Conservation (phyloP, 2,329 filamentous ascomycete species). For the Tolypocladium tundrense region DNA sequence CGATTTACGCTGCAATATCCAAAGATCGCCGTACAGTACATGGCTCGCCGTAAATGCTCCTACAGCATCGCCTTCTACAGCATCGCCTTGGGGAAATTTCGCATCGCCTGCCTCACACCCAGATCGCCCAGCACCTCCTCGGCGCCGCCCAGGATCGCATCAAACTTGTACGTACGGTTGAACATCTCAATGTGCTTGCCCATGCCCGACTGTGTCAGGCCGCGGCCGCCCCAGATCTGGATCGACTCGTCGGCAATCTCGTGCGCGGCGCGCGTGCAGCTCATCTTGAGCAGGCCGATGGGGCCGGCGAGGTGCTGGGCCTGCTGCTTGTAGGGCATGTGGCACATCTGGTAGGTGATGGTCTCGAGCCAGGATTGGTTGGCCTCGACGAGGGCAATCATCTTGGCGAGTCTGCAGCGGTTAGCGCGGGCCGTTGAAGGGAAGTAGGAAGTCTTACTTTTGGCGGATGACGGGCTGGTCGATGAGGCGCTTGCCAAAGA, state of each 20-base stretch:
- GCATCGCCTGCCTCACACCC: constrained; percentile 75
- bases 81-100: constrained; percentile 75
- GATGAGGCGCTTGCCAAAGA: constrained; percentile 74
- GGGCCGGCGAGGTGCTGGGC: constrained; percentile 66
- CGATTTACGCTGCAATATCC: background rate
- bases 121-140: constrained; percentile 77
- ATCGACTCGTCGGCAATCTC: constrained; percentile 76
- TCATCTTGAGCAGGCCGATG: constrained; percentile 74
- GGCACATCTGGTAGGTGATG: constrained; percentile 79
- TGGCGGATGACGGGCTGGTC: constrained; percentile 75
- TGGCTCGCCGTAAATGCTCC: background rate
- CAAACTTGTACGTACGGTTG: constrained; percentile 74
- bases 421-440: background rate
- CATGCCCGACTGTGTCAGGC: constrained; percentile 74
- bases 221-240: constrained; percentile 79
- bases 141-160: constrained; percentile 67
- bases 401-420: constrained; percentile 57
- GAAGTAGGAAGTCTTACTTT: constrained; percentile 43
- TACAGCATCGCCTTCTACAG: constrained; percentile 75
- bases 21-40: background rate
- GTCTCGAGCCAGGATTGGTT: constrained; percentile 79
- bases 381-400: constrained; percentile 75
- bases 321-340: constrained; percentile 73
- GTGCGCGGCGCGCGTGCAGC: constrained; percentile 64
- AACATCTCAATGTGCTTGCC: constrained; percentile 76